Evolutionary conservation across 139 green algal genomes (phyloP), one percentile per base, ranked within the genome.

Genomic region (Eudorina sp.): DNA sequence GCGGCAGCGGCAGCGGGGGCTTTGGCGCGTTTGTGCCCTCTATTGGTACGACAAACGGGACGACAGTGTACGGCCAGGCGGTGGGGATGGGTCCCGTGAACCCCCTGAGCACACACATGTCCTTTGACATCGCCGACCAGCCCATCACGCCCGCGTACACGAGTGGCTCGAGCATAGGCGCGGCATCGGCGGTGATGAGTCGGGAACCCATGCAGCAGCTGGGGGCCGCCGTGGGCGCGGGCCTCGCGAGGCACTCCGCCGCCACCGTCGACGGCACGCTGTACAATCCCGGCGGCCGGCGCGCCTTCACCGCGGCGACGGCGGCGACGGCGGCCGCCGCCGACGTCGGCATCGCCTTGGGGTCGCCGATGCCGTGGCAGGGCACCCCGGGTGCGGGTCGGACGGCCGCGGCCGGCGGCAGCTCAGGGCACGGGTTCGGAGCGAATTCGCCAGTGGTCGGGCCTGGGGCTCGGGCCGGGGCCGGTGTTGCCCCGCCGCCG

Each of bases 131-230:
- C 13, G 23, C 31, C 40, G 82, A 88, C 7, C 46, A 64, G 1
- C n/a, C 66, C 82, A 88, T 88, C 66, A 40, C 41, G 82, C 82
- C 82, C 27, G 82, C 82, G 19, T 80, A 80, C 82, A 88, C 82
- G 21, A 68, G 41, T 21, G 82, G 66, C 4, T 88, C 82, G 9
- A 80, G 64, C 31, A 53, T 79, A 0, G 55, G 29, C 29, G 25
- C 14, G 45, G 25, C 73, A 43, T 75, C 66, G 9, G 36, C 25
- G 18, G 66, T 21, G 8, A 18, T 75, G 31, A 14, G 14, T 9
- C 18, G 9, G 66, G 66, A 75, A 7, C 66, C 46, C 3, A 23
- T 75, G 31, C 6, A 75, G 19, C 66, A 75, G 34, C 8, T 75
- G 36, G 66, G 34, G 7, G 66, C 34, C 5, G 66, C 66, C 36